These are phyloP conservation scores for Eucalyptus melliodora DNA, from an alignment of 345 rosid genomes.

Conservation along the genomic window DNA sequence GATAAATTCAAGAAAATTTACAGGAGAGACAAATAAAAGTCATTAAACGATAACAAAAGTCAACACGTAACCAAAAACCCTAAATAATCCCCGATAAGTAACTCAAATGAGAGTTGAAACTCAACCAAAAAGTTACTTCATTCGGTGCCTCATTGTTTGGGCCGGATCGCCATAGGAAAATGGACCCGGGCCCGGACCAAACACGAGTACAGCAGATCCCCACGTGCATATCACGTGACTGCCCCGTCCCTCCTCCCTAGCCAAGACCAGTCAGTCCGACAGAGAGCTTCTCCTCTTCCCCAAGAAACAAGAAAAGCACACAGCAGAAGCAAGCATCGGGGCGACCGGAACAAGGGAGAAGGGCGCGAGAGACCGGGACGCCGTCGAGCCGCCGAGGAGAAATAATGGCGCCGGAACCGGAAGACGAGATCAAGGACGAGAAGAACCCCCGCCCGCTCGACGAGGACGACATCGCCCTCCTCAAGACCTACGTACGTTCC, in stretches of 20 bases:
- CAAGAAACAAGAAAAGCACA: background rate
- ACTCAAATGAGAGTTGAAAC: background rate
- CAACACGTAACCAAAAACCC: background rate
- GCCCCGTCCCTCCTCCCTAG: background rate
- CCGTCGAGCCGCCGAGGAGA: background rate
- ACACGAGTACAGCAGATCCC: accelerated
- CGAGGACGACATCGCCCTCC: constrained; percentile 91
- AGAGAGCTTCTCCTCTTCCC: background rate
- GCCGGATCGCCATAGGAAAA: background rate
- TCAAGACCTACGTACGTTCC: constrained; percentile 66
- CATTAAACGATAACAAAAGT: background rate
- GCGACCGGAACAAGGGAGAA: background rate
- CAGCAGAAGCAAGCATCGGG: background rate
- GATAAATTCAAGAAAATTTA: background rate
- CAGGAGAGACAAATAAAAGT: background rate
- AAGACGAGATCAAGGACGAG: constrained; percentile 70
- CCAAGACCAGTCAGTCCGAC: background rate
- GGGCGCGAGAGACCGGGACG: background rate
- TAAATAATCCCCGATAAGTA: background rate
- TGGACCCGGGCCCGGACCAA: background rate
- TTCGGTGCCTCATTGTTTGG: background rate
- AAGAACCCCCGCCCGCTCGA: constrained; percentile 84
- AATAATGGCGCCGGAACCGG: constrained; percentile 27
- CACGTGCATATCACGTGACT: background rate
- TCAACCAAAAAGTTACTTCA: background rate